A percentile compares a stretch with the other conserved stretches of the same genome.
phyloP scores from a whole-genome alignment of 192 early-diverging fungal species.

The Coemansia sp. region DNA sequence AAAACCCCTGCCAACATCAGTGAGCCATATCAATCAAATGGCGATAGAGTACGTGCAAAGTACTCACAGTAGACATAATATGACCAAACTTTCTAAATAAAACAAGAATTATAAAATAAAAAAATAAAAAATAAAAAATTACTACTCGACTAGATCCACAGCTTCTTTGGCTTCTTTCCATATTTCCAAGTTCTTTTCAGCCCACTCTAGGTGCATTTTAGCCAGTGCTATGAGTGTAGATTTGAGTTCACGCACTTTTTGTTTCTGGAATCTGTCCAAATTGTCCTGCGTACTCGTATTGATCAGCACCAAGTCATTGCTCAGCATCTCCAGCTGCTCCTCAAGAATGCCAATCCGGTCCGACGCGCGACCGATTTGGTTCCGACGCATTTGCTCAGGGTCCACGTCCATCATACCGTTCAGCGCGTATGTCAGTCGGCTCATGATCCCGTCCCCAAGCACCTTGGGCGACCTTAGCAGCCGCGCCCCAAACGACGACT shows the following conservation, averaged over 20 bases:
- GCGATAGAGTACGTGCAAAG: no score
- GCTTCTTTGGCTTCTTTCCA: constrained; percentile 58
- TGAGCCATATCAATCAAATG: no score
- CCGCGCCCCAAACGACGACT: constrained; percentile 35
- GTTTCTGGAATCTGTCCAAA: constrained; percentile 91
- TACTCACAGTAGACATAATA: no score
- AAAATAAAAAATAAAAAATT: constrained; percentile 3
- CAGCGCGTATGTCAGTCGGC: constrained; percentile 63
- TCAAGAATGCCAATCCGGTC: constrained; percentile 82
- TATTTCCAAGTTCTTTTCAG: constrained; percentile 62
- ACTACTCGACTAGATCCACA: constrained; percentile 40
- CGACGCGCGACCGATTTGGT: constrained; percentile 83
- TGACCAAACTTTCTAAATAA: no score
- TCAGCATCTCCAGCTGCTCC: constrained; percentile 73
- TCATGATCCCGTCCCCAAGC: constrained; percentile 56
- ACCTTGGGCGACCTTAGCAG: constrained; percentile 45
- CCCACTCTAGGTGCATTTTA: constrained; percentile 71
- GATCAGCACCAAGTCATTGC: constrained; percentile 72
- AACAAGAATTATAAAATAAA: background rate
- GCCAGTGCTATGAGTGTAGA: constrained; percentile 79
- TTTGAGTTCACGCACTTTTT: constrained; percentile 87
- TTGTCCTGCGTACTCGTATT: constrained; percentile 86
- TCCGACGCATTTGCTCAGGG: constrained; percentile 84
- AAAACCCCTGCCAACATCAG: no score
- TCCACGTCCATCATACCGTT: constrained; percentile 97